Evolutionary conservation across 208 protist species (phyloP), one percentile per base, ranked within the genome.

Genomic region (Leishmania arabica): DNA sequence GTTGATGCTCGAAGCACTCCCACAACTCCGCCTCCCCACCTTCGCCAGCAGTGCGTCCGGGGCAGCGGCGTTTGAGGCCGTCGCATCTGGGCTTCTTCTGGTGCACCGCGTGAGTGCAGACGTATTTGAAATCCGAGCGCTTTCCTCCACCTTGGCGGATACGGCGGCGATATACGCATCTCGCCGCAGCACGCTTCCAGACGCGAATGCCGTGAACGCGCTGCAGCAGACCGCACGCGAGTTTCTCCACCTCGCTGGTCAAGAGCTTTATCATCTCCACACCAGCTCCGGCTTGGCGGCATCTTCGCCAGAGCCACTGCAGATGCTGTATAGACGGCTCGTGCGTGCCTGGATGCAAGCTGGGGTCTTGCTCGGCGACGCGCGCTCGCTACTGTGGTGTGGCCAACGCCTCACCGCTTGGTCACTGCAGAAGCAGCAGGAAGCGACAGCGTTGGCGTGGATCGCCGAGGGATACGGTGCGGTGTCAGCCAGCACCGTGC

Each of bases 341-440:
- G 62, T 69, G 37, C 65, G 75, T 45, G 72, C 77, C 49, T 88
- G 84, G 84, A 73, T 84, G 75, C 84, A 88, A 75, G 76, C 70
- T 0, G 72, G 77, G 3, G 77, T 88, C 51, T 75, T 88, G 62
- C 80, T 88, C 27, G 80, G 77, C 49, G 74, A 82, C 13, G 17
- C n/a, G 11, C 72, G 58, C 42, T 49, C 78, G 13, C 42, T 86
- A 31, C 45, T 86, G 42, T 70, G 54, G 69, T 56, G 66, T 3
- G 82, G 71, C 0, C 71, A 86, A n/a, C 78, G 51, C 6, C 77
- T 86, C 47, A 31, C 27, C 45, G 11, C 69, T 31, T 73, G 69
- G 69, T 51, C 69, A 1, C 24, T 62, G 53, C 72, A 13, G 71
- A 64, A 11, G 21, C 8, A 31, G 49, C 74, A n/a, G 72, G 34